These are phyloP conservation scores for Gynostemma pentaphyllum DNA, from an alignment of 306 rosid genomes.

Conservation along the genomic window DNA sequence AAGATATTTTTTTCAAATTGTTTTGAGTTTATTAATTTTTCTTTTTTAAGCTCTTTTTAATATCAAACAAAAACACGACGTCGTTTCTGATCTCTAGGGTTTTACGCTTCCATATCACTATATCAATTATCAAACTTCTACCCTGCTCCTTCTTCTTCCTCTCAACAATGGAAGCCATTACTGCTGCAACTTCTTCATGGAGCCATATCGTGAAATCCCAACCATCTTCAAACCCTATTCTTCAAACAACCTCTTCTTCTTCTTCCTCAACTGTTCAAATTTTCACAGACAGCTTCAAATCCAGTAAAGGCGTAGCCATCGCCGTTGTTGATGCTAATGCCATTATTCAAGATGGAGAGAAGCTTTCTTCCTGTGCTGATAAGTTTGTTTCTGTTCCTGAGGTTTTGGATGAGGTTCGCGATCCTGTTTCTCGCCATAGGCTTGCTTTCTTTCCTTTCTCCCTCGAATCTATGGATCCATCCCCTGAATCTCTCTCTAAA, in stretches of 20 bases:
- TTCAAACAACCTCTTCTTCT: too few species aligned
- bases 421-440: slow-evolving; percentile 82
- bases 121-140: too few species aligned
- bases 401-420: slow-evolving; percentile 74
- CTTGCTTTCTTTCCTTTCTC: slow-evolving; percentile 63
- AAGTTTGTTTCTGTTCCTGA: slow-evolving; percentile 62
- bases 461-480: slow-evolving; percentile 66
- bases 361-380: slow-evolving; percentile 49
- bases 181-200: slow-evolving; percentile 31
- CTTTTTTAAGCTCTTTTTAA: too few species aligned
- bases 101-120: too few species aligned
- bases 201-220: slow-evolving; percentile 52
- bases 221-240: slow-evolving; percentile 26
- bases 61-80: too few species aligned
- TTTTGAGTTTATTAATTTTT: too few species aligned
- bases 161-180: background rate
- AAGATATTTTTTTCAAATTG: too few species aligned
- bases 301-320: slow-evolving; percentile 48
- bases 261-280: slow-evolving; percentile 17
- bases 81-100: too few species aligned
- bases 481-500: slow-evolving; percentile 63
- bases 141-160: too few species aligned
- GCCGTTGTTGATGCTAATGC: slow-evolving; percentile 82
- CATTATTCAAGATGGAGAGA: slow-evolving; percentile 58
- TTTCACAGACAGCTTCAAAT: slow-evolving; percentile 43